These are phyloP conservation scores for Phialophora verrucosa DNA, from an alignment of 2,329 filamentous ascomycete species.

Conservation along the genomic window DNA sequence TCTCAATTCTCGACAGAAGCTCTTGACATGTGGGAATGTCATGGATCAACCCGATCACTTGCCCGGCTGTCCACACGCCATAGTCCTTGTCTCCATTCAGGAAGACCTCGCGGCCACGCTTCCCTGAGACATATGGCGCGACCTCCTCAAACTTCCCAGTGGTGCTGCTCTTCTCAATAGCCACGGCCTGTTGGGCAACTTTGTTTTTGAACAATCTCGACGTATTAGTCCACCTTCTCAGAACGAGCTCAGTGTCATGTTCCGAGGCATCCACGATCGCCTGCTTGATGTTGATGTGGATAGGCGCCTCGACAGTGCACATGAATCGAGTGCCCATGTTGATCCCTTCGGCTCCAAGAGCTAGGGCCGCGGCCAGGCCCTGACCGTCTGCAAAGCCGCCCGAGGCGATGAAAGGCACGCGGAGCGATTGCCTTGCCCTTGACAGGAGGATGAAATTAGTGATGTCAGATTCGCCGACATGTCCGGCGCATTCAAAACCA, in stretches of 20 bases:
- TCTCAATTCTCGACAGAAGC: slow-evolving; percentile 74
- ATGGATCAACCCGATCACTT: slow-evolving; percentile 88
- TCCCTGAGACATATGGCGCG: slow-evolving; percentile 83
- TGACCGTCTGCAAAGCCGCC: slow-evolving; percentile 95
- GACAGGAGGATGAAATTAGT: slow-evolving; percentile 71
- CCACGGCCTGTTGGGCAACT: slow-evolving; percentile 77
- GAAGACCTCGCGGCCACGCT: slow-evolving; percentile 90
- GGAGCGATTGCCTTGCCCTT: slow-evolving; percentile 80
- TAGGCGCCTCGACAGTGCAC: slow-evolving; percentile 90
- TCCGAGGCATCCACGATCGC: slow-evolving; percentile 87
- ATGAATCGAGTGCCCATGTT: slow-evolving; percentile 99
- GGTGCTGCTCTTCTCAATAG: slow-evolving; percentile 80
- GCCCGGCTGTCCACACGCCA: slow-evolving; percentile 96
- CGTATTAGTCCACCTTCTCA: slow-evolving; percentile 93
- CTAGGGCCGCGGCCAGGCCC: slow-evolving; percentile 87
- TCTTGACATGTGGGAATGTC: slow-evolving; percentile 66
- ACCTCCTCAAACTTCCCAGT: slow-evolving; percentile 90
- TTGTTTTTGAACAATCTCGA: slow-evolving; percentile 88
- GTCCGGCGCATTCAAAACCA: slow-evolving; percentile 92
- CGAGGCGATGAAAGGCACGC: slow-evolving; percentile 90
- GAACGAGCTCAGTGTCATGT: slow-evolving; percentile 85
- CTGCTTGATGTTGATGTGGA: slow-evolving; percentile 93
- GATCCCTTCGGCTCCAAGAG: slow-evolving; percentile 87
- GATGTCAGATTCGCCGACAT: slow-evolving; percentile 60
- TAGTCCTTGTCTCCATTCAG: slow-evolving; percentile 87